A percentile compares a stretch with the other conserved stretches of the same genome.
Conservation (phyloP, 805 yeast genomes). For the Saccharomycopsis oosterbeekiorum region DNA sequence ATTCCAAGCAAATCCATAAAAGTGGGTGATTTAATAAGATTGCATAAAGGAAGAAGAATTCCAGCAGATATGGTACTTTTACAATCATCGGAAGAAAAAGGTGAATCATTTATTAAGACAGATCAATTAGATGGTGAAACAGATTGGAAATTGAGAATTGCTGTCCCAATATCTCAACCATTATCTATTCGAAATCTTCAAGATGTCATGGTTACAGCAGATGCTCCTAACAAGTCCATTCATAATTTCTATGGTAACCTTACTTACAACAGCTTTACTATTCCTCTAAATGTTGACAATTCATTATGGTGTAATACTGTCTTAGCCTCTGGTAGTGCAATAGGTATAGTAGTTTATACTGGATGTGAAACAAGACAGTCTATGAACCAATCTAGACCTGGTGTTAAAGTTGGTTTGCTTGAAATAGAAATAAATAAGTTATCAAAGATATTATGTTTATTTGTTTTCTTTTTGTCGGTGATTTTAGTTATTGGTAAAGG, state of each 20-base stretch:
- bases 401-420: slow-evolving; percentile 80
- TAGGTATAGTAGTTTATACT: slow-evolving; percentile 83
- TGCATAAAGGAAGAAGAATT: slow-evolving; percentile 74
- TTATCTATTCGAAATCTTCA: slow-evolving; percentile 41
- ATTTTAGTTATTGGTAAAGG: slow-evolving; percentile 76
- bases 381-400: slow-evolving; percentile 80
- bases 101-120: slow-evolving; percentile 90
- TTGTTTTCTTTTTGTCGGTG: slow-evolving; percentile 72
- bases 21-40: slow-evolving; percentile 77
- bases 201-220: slow-evolving; percentile 51
- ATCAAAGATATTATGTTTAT: slow-evolving; percentile 78
- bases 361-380: slow-evolving; percentile 93
- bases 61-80: slow-evolving; percentile 90
- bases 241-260: slow-evolving; percentile 74
- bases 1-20: slow-evolving; percentile 48
- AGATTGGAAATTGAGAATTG: slow-evolving; percentile 91
- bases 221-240: slow-evolving; percentile 78
- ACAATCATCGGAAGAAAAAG: slow-evolving; percentile 70
- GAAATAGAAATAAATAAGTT: slow-evolving; percentile 85
- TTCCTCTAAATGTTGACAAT: slow-evolving; percentile 75
- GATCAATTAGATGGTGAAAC: slow-evolving; percentile 99
- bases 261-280: slow-evolving; percentile 44
- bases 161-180: slow-evolving; percentile 63
- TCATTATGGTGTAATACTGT: slow-evolving; percentile 98
- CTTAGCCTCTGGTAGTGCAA: slow-evolving; percentile 83